phyloP scores from a whole-genome alignment of 2,329 filamentous ascomycete species.

The Neofusicoccum kwambonambiense region DNA sequence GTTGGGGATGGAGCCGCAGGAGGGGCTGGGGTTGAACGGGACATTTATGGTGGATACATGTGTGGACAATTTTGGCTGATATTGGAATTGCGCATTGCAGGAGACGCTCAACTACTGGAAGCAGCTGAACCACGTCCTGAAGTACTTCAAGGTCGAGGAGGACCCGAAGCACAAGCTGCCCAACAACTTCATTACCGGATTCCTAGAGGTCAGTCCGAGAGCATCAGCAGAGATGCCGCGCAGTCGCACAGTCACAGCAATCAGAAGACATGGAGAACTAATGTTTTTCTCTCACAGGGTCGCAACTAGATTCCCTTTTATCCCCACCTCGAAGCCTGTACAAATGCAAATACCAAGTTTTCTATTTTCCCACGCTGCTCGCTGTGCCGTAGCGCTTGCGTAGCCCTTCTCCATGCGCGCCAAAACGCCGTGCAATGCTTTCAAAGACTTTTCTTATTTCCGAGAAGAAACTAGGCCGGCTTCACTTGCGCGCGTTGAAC shows the following conservation, averaged over 20 bases:
- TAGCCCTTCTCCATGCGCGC: conserved; percentile 15
- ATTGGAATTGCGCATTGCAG: conserved; percentile 47
- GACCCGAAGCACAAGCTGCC: conserved; percentile 74
- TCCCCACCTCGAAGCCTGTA: conserved; percentile 27
- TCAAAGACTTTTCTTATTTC: conserved; percentile 21
- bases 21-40: neutral
- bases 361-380: conserved; percentile 20
- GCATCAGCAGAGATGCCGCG: no score
- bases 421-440: conserved; percentile 33
- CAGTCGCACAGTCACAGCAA: neutral
- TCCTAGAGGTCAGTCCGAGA: conserved; percentile 73
- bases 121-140: conserved; percentile 91
- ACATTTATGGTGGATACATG: neutral
- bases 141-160: conserved; percentile 93
- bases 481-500: conserved; percentile 46
- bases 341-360: conserved; percentile 38
- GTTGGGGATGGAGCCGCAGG: neutral
- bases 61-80: neutral
- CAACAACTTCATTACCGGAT: conserved; percentile 87
- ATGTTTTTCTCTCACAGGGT: conserved; percentile 12
- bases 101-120: conserved; percentile 99
- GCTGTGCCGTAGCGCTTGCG: conserved; percentile 25
- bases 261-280: conserved; percentile 1
- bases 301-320: conserved; percentile 19
- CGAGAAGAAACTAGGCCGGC: neutral